Evolutionary conservation across 1,284 basidiomycete genomes (phyloP).

Genomic region (Papiliotrema laurentii): DNA sequence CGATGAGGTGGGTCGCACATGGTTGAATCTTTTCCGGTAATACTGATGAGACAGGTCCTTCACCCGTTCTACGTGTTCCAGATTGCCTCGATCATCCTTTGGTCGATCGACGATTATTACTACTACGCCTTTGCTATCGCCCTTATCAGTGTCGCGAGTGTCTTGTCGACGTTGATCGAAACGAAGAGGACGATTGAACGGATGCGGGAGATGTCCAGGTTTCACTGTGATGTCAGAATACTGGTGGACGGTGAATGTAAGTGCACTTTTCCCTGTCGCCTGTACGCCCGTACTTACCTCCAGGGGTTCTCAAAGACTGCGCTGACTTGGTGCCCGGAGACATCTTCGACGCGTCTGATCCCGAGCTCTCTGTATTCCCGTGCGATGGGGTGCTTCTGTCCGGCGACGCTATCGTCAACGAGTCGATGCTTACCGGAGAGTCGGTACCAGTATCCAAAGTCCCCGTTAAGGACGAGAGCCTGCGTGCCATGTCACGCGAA

Average conservation of each 20-base stretch:
- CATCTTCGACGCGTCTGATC: conserved; percentile 78
- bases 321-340: conserved; percentile 86
- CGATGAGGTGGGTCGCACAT: conserved; percentile 68
- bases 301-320: conserved; percentile 73
- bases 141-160: conserved; percentile 81
- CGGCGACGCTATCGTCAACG: conserved; percentile 96
- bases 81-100: conserved; percentile 89
- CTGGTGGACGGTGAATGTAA: conserved; percentile 70
- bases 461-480: conserved; percentile 62
- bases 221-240: conserved; percentile 74
- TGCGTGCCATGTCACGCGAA: conserved; percentile 63
- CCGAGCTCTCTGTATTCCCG: conserved; percentile 72
- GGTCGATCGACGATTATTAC: conserved; percentile 93
- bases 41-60: conserved; percentile 58
- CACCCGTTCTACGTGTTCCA: conserved; percentile 99
- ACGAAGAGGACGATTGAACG: conserved; percentile 89
- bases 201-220: conserved; percentile 96
- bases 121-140: conserved; percentile 98
- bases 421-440: conserved; percentile 95
- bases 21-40: conserved; percentile 7
- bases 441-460: conserved; percentile 62
- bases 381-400: conserved; percentile 88
- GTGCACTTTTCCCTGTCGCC: conserved; percentile 25
- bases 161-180: conserved; percentile 82
- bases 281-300: not conserved